These are phyloP conservation scores for Patellifolia procumbens DNA, from an alignment of 179 eudicot genomes.

Conservation along the genomic window DNA sequence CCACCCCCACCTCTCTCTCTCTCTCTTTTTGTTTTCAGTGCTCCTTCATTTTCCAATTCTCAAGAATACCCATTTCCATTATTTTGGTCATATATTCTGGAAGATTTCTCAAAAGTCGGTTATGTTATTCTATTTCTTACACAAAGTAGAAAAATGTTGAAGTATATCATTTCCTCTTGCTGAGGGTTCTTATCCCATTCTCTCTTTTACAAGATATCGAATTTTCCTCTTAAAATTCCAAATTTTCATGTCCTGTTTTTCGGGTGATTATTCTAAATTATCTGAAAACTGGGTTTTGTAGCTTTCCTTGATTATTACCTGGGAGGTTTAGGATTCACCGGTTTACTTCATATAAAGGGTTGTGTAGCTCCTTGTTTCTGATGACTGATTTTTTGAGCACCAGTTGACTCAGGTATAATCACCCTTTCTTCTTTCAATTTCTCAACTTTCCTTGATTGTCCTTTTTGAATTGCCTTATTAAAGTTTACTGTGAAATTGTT, in stretches of 20 bases:
- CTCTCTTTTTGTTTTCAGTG: background rate
- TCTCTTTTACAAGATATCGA: background rate
- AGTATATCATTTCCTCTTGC: background rate
- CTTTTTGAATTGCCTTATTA: background rate
- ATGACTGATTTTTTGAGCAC: slow-evolving; percentile 18
- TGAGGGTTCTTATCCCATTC: background rate
- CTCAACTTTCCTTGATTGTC: too few species aligned
- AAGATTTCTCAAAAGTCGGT: background rate
- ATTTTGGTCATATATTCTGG: slow-evolving; percentile 7
- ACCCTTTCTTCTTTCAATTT: background rate
- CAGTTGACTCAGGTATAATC: slow-evolving; percentile 24
- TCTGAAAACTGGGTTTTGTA: background rate
- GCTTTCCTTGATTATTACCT: background rate
- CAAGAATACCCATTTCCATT: background rate
- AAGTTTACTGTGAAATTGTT: slow-evolving; percentile 1
- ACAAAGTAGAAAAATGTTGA: background rate
- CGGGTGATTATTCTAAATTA: background rate
- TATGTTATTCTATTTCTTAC: background rate
- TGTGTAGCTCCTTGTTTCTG: slow-evolving; percentile 1
- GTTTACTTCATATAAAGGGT: slow-evolving; percentile 4
- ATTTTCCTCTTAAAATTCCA: background rate
- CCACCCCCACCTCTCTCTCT: too few species aligned
- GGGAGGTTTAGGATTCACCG: background rate
- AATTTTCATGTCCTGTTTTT: background rate
- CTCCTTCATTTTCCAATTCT: background rate